These are phyloP conservation scores for Rhypophila decipiens DNA, from an alignment of 495 filamentous ascomycete genomes.

Conservation along the genomic window DNA sequence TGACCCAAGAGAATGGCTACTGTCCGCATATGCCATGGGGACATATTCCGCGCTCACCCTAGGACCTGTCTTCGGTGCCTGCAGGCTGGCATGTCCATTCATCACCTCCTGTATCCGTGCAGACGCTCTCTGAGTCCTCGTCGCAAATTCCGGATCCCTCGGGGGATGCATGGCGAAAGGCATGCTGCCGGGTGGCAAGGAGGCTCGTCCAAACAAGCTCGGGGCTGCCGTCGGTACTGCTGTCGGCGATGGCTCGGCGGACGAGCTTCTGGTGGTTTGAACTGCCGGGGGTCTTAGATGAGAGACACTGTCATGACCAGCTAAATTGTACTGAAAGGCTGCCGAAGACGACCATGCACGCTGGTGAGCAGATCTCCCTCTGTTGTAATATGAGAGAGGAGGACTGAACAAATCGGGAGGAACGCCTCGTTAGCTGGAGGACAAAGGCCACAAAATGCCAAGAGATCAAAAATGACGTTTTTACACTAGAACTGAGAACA, in stretches of 20 bases:
- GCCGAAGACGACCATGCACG: neutral
- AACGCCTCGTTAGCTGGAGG: neutral
- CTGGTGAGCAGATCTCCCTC: neutral
- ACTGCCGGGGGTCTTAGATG: neutral
- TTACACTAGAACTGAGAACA: neutral
- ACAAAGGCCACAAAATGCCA: neutral
- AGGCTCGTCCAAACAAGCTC: neutral
- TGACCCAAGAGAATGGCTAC: neutral
- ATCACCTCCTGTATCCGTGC: conserved; percentile 13
- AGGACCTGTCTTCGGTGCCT: neutral
- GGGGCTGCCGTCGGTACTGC: neutral
- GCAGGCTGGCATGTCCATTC: neutral
- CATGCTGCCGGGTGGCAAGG: neutral
- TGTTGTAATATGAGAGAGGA: conserved; percentile 1
- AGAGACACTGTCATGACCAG: neutral
- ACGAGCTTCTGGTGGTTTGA: neutral
- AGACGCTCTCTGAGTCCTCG: conserved; percentile 19
- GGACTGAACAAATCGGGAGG: neutral
- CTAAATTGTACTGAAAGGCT: neutral
- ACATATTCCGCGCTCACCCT: neutral
- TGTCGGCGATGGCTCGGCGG: neutral
- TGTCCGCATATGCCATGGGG: conserved; percentile 10
- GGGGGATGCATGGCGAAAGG: conserved; percentile 19
- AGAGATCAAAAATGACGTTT: no score
- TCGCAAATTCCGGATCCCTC: conserved; percentile 20